Evolutionary conservation across 768 basidiomycete genomes (phyloP), one percentile per base, ranked within the genome.

Genomic region (Boletus vermiculosoides): DNA sequence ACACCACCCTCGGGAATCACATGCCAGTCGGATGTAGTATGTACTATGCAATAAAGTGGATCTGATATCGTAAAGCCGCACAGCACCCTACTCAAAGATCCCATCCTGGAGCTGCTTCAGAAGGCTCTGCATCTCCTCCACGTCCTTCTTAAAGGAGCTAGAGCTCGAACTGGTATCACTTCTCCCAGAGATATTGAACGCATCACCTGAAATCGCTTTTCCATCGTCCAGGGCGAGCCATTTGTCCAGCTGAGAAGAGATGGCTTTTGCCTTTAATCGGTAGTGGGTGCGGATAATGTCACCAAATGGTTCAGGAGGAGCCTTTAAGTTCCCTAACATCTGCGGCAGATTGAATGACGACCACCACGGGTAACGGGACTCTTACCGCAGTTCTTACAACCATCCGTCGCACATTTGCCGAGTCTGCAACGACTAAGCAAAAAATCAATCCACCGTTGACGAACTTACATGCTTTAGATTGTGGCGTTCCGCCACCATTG

Each of bases 231-330:
- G 72, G 5, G 71, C 65, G 36, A 91, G 76, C 92, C 92, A 97
- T 55, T 83, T 77, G 63, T 94, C 87, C 42, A 98, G 76, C 72
- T 95, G 94, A 23, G 79, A 69, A 22, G 73, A 71, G 56, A 98
- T 83, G 3, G 81, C 80, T 48, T 76, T 77, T 1, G 91, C 85
- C 66, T 98, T 98, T 56, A 97, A 74, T 18, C 89, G 81, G 77
- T 93, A 98, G 73, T 98, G 95, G 0, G 93, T 95, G 34, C 82
- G 86, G 66, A 98, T 88, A 54, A 96, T 83, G 56, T 94, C 91
- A 31, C 76, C 84, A 66, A 94, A 97, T 52, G 91, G 90, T 63
- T 92, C 89, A 10, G 92, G 90, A 31, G 90, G 87, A 54, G 81
- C 83, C 70, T 85, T 87, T 66, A 95, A 71, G 68, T 90, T 92